phyloP scores from a whole-genome alignment of 345 rosid species.

The Acer negundo region DNA sequence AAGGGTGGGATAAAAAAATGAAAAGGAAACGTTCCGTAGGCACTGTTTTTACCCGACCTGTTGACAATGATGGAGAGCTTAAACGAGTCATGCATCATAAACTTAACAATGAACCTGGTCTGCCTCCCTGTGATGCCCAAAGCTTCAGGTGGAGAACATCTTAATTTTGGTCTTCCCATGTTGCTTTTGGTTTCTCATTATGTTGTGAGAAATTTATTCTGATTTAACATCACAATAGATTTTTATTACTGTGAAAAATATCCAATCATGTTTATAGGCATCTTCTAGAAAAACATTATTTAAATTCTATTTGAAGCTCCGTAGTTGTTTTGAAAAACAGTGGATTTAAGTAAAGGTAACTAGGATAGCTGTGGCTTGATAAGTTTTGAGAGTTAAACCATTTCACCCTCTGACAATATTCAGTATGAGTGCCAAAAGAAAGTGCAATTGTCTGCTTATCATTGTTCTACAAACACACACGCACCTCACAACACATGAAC shows the following conservation, averaged over 20 bases:
- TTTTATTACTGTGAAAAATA: background rate
- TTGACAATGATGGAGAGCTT: slow-evolving; percentile 45
- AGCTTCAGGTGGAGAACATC: slow-evolving; percentile 40
- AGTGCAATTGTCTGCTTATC: background rate
- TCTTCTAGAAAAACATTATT: background rate
- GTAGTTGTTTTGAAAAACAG: slow-evolving; percentile 4
- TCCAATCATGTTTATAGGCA: background rate
- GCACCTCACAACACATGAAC: background rate
- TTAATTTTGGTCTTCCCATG: background rate
- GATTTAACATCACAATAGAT: background rate
- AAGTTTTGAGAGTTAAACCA: background rate
- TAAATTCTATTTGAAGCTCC: background rate
- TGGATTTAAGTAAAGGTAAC: background rate
- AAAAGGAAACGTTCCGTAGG: slow-evolving; percentile 57
- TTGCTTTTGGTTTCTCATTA: background rate
- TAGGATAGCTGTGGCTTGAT: background rate
- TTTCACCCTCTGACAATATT: background rate
- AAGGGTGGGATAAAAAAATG: slow-evolving; percentile 64
- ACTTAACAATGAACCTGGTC: slow-evolving; percentile 38
- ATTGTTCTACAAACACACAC: background rate
- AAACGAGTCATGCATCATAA: slow-evolving; percentile 43
- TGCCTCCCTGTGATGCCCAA: slow-evolving; percentile 42
- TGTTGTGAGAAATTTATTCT: background rate
- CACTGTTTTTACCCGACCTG: slow-evolving; percentile 39
- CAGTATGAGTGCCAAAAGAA: slow-evolving; percentile 3